Percentiles rank a stretch among this genome's conserved stretches.
These are phyloP conservation scores for Stachybotrys elegans DNA, from an alignment of 2,329 filamentous ascomycete species.

Conservation along the genomic window DNA sequence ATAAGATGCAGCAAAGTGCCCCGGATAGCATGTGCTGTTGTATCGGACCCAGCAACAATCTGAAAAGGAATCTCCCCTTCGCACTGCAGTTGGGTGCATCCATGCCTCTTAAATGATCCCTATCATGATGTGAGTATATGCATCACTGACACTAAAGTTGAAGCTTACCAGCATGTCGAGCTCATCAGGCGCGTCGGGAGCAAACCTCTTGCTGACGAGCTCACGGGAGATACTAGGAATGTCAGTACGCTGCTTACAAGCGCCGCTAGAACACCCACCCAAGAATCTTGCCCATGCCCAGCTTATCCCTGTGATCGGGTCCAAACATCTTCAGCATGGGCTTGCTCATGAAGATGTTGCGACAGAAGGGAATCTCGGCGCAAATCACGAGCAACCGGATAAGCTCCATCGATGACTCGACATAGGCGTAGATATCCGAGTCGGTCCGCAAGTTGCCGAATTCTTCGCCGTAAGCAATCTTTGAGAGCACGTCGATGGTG, in stretches of 20 bases:
- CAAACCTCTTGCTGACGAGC: background rate
- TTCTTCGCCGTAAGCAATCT: constrained; percentile 37
- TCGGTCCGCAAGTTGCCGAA: constrained; percentile 33
- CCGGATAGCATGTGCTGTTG: constrained; percentile 45
- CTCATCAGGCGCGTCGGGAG: background rate
- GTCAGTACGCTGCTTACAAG: too few species aligned
- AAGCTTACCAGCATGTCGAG: constrained; percentile 2
- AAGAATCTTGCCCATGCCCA: background rate
- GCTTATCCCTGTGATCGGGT: background rate
- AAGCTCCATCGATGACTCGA: background rate
- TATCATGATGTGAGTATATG: too few species aligned
- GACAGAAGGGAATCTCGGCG: background rate
- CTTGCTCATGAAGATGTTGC: background rate
- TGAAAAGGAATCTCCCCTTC: constrained; percentile 26
- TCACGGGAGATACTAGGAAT: background rate
- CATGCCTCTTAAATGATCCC: constrained; percentile 1
- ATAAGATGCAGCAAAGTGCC: constrained; percentile 43
- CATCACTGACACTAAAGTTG: too few species aligned
- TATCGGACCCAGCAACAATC: constrained; percentile 37
- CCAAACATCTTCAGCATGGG: background rate
- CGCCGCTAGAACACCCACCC: too few species aligned
- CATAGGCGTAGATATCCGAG: background rate
- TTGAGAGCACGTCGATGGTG: constrained; percentile 44
- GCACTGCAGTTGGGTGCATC: background rate
- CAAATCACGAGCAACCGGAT: background rate